These are phyloP conservation scores for Solanum sejunctum DNA, from an alignment of 257 asterid genomes.

Conservation along the genomic window DNA sequence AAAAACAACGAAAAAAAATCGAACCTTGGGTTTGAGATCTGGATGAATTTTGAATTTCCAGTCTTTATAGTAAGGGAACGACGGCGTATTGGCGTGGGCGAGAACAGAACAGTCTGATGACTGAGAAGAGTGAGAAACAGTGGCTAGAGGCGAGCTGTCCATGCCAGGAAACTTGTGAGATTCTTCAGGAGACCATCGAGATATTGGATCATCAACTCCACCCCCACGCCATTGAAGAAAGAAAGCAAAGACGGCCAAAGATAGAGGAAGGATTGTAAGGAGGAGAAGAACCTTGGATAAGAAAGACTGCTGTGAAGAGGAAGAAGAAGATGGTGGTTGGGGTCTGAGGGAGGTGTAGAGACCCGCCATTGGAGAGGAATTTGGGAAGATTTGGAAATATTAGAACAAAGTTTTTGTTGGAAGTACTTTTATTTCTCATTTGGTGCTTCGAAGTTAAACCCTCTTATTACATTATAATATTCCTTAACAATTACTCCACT, in stretches of 20 bases:
- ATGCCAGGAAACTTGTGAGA: slow-evolving; percentile 38
- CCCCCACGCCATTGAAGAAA: slow-evolving; percentile 49
- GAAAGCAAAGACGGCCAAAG: slow-evolving; percentile 36
- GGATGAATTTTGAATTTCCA: slow-evolving; percentile 22
- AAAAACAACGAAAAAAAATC: neutral
- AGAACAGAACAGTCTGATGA: slow-evolving; percentile 25
- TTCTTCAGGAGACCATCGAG: slow-evolving; percentile 35
- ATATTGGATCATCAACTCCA: slow-evolving; percentile 34
- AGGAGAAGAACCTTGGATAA: slow-evolving; percentile 25
- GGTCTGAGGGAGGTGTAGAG: slow-evolving; percentile 25
- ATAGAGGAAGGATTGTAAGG: slow-evolving; percentile 26
- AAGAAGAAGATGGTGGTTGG: slow-evolving; percentile 23
- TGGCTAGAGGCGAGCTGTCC: slow-evolving; percentile 25
- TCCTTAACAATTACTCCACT: neutral
- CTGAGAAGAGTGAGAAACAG: slow-evolving; percentile 6
- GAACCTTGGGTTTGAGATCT: slow-evolving; percentile 45
- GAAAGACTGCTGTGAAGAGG: slow-evolving; percentile 11
- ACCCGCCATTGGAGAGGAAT: slow-evolving; percentile 27
- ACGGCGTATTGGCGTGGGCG: slow-evolving; percentile 3
- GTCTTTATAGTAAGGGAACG: slow-evolving; percentile 40
- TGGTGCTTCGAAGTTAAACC: neutral
- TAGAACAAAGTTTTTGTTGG: neutral
- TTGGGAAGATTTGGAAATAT: neutral
- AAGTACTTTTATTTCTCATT: neutral
- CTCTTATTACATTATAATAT: neutral